Evolutionary conservation across 805 yeast genomes (phyloP), one percentile per base, ranked within the genome.

Genomic region (Candida xiaguanensis): DNA sequence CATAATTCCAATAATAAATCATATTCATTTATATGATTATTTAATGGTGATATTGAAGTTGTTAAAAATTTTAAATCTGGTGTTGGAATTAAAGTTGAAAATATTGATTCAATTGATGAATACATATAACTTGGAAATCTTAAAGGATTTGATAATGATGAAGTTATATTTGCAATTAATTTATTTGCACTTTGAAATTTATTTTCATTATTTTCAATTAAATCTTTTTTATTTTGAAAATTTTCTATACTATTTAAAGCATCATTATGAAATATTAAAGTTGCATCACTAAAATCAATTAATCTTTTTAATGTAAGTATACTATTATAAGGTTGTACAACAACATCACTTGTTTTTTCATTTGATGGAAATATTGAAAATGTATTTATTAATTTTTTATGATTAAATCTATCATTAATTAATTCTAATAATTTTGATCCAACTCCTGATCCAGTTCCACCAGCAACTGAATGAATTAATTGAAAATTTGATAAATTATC

Each of bases 401-500:
- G 79, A 5, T 72, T 72, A 56, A 80, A 91, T 39, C 88, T 67
- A 57, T 93, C 99, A 41, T 79, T 77, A 41, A 95, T 59, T 12
- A 79, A 67, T 57, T 93, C 97, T 27, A 93, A 61, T 31, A 93
- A 50, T 41, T 76, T 75, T 0, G 95, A 85, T 1, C 99, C 99
- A 26, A 89, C 77, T 3, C 99, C 99, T 0, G 96, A 85, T 0
- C 99, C 99, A 0, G 99, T 93, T 28, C 99, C 99, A 26, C 99
- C 99, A 0, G 97, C 98, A 4, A 93, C 95, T 3, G 96, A 85
- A 61, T 93, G 99, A 37, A 90, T 60, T 47, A 93, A 64, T 67
- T 89, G 95, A 59, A 93, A 93, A 4, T 95, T 95, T 47, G 90
- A 93, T 38, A 89, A 65, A 40, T 83, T 83, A 46, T 95, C 98